These are phyloP conservation scores for Trichosporon sp. DNA, from an alignment of 1,284 basidiomycete genomes.

Conservation along the genomic window DNA sequence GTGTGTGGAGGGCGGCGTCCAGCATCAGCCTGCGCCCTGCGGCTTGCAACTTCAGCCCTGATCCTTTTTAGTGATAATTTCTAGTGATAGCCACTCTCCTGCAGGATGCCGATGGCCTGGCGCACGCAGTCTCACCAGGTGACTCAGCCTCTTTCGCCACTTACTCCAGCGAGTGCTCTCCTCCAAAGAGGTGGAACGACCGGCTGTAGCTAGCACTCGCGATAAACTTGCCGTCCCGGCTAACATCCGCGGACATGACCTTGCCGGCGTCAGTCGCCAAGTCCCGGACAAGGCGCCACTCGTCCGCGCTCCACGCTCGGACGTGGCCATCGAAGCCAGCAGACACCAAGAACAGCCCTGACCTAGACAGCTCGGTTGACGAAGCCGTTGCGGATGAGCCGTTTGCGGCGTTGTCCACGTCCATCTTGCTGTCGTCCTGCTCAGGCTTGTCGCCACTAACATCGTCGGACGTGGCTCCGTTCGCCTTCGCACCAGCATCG, in stretches of 20 bases:
- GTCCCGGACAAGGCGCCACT: conserved; percentile 89
- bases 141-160: too few relatives aligned
- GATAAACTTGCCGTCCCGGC: conserved; percentile 76
- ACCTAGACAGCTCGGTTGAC: conserved; percentile 60
- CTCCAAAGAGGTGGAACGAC: conserved; percentile 85
- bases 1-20: background rate
- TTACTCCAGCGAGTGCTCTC: conserved; percentile 60
- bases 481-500: conserved; percentile 53
- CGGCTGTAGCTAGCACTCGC: conserved; percentile 89
- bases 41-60: background rate
- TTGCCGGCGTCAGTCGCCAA: conserved; percentile 93
- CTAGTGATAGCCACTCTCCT: background rate
- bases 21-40: background rate
- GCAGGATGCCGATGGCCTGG: background rate
- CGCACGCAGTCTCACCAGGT: background rate
- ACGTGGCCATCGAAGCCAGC: conserved; percentile 94
- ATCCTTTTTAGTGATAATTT: background rate
- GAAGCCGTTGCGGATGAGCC: conserved; percentile 14
- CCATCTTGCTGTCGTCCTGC: conserved; percentile 52
- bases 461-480: conserved; percentile 38
- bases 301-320: conserved; percentile 96
- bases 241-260: conserved; percentile 95
- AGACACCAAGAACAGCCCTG: conserved; percentile 89
- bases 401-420: conserved; percentile 25
- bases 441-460: conserved; percentile 49